These are phyloP conservation scores for Aspergillus costaricaensis DNA, from an alignment of 2,329 filamentous ascomycete genomes.

Conservation along the genomic window DNA sequence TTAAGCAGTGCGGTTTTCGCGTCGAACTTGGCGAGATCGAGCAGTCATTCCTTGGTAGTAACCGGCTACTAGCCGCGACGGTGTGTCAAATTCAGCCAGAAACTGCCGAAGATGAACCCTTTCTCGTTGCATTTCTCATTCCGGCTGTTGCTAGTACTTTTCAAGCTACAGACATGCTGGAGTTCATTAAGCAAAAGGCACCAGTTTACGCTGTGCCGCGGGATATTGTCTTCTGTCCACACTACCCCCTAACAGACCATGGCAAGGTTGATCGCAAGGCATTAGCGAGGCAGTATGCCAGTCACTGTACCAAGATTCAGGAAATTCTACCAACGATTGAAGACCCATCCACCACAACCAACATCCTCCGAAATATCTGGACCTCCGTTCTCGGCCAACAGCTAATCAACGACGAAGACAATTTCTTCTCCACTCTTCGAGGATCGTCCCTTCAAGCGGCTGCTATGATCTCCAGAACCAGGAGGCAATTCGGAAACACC, in stretches of 20 bases:
- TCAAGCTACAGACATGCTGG: conserved; percentile 56
- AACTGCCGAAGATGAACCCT: neutral
- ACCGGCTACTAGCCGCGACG: neutral
- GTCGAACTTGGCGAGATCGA: conserved; percentile 90
- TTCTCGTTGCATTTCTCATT: conserved; percentile 15
- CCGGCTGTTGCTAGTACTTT: conserved; percentile 1
- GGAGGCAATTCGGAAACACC: conserved; percentile 3
- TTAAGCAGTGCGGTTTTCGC: conserved; percentile 87
- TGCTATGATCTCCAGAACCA: conserved; percentile 2
- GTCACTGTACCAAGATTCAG: neutral
- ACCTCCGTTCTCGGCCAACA: conserved; percentile 2
- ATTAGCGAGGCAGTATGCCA: conserved; percentile 17
- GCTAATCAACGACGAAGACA: conserved; percentile 6
- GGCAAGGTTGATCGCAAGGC: conserved; percentile 58
- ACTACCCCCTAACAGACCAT: conserved; percentile 69
- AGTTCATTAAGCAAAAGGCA: conserved; percentile 66
- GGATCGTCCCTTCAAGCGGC: conserved; percentile 15
- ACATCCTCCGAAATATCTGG: conserved; percentile 4
- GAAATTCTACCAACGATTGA: neutral
- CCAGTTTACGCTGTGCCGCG: conserved; percentile 70
- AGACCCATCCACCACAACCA: neutral
- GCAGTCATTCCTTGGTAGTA: conserved; percentile 56
- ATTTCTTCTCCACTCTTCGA: conserved; percentile 12
- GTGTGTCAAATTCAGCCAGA: conserved; percentile 1
- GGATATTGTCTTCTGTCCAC: conserved; percentile 65